Evolutionary conservation across 2,329 filamentous ascomycete species (phyloP).

Genomic region (Penicillium sp.): DNA sequence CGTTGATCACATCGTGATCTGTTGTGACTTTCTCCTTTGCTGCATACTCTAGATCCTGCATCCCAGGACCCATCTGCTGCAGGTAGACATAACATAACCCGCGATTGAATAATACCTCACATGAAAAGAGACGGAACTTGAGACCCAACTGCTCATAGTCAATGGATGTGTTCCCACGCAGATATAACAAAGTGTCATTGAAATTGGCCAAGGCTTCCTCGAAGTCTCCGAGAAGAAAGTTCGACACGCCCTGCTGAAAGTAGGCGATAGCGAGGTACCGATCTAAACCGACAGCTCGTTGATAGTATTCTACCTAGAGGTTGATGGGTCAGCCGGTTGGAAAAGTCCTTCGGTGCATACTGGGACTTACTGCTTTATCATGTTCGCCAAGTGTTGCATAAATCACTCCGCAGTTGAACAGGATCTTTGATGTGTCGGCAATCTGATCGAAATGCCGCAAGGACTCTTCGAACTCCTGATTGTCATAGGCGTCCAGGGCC

Average conservation of each 20-base stretch:
- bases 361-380: conserved; percentile 75
- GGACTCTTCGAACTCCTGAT: conserved; percentile 93
- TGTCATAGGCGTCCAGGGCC: conserved; percentile 88
- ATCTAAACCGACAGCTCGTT: conserved; percentile 83
- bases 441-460: conserved; percentile 81
- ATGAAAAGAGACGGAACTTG: conserved; percentile 94
- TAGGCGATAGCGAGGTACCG: conserved; percentile 96
- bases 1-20: conserved; percentile 96
- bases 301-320: conserved; percentile 86
- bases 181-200: conserved; percentile 93
- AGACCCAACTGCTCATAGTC: conserved; percentile 95
- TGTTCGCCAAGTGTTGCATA: conserved; percentile 95
- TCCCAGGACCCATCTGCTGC: conserved; percentile 81
- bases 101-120: conserved; percentile 95
- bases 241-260: conserved; percentile 97
- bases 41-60: conserved; percentile 87
- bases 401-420: conserved; percentile 98
- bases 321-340: background rate
- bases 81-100: conserved; percentile 97
- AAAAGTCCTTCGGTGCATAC: background rate
- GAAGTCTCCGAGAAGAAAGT: conserved; percentile 94
- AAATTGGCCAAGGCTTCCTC: conserved; percentile 97
- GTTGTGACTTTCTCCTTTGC: conserved; percentile 94
- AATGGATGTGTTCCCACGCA: conserved; percentile 94
- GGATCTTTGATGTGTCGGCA: conserved; percentile 92